phyloP scores from a whole-genome alignment of 164 flowering plant species.

The Paratinospora sagittata region DNA sequence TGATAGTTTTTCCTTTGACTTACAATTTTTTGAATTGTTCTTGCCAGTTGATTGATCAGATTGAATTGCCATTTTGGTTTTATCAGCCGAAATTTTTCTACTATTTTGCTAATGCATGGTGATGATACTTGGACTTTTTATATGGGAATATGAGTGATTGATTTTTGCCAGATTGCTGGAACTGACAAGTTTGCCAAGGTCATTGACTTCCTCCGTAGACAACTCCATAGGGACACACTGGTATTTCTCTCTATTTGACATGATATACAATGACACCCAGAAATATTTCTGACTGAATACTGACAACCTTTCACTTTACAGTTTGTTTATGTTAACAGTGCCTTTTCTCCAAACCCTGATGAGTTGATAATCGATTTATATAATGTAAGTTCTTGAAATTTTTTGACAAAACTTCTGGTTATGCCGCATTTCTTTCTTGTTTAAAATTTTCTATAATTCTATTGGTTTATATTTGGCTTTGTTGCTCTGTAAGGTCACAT shows the following conservation, averaged over 20 bases:
- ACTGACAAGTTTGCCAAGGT: constrained; percentile 86
- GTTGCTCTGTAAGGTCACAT: no score
- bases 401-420: neutral
- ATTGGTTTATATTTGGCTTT: neutral
- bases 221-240: constrained; percentile 83
- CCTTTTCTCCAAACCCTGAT: constrained; percentile 94
- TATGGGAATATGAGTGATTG: neutral
- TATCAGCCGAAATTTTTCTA: neutral
- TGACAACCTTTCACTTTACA: constrained; percentile 20
- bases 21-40: neutral
- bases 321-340: constrained; percentile 95
- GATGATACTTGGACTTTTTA: neutral
- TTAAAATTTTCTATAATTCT: neutral
- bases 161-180: constrained; percentile 54
- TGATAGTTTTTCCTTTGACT: neutral
- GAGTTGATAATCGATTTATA: constrained; percentile 78
- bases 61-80: neutral
- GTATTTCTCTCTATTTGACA: constrained; percentile 25
- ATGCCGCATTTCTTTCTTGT: neutral
- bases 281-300: neutral
- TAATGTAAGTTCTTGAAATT: constrained; percentile 45
- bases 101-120: neutral
- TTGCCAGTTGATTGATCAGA: neutral
- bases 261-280: neutral
- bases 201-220: constrained; percentile 81